Evolutionary conservation across 495 filamentous ascomycete species (phyloP).

Genomic region (Acidiella bohemica): DNA sequence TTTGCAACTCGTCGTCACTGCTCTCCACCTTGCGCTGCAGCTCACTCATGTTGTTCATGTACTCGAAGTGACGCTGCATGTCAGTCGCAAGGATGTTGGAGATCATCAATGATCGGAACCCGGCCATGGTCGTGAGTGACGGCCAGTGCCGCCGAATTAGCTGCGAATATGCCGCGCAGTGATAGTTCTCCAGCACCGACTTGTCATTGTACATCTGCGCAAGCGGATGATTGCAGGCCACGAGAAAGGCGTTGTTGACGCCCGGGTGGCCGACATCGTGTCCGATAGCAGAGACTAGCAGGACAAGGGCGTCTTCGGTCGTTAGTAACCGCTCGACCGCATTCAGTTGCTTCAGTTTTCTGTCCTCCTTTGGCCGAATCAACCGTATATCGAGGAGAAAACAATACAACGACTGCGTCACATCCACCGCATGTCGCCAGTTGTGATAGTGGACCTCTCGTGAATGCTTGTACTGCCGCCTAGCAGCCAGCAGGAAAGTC

Average conservation of each 20-base stretch:
- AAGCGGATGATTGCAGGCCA: conserved; percentile 82
- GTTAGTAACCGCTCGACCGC: conserved; percentile 57
- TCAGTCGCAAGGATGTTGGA: conserved; percentile 92
- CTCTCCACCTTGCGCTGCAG: conserved; percentile 62
- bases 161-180: conserved; percentile 93
- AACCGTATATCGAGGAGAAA: conserved; percentile 75
- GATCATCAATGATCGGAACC: conserved; percentile 80
- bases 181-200: conserved; percentile 93
- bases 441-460: conserved; percentile 97
- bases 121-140: conserved; percentile 53
- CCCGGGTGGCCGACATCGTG: conserved; percentile 97
- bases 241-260: conserved; percentile 93
- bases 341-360: conserved; percentile 28
- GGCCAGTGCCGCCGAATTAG: conserved; percentile 92
- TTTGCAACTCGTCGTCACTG: conserved; percentile 42
- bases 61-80: conserved; percentile 93
- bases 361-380: conserved; percentile 42
- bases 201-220: conserved; percentile 98
- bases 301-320: conserved; percentile 76
- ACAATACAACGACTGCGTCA: conserved; percentile 84
- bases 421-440: conserved; percentile 92
- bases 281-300: conserved; percentile 87
- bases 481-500: conserved; percentile 72
- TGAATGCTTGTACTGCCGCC: conserved; percentile 59
- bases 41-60: conserved; percentile 70